Evolutionary conservation across 306 rosid species (phyloP), one percentile per base, ranked within the genome.

Genomic region (Geum urbanum): DNA sequence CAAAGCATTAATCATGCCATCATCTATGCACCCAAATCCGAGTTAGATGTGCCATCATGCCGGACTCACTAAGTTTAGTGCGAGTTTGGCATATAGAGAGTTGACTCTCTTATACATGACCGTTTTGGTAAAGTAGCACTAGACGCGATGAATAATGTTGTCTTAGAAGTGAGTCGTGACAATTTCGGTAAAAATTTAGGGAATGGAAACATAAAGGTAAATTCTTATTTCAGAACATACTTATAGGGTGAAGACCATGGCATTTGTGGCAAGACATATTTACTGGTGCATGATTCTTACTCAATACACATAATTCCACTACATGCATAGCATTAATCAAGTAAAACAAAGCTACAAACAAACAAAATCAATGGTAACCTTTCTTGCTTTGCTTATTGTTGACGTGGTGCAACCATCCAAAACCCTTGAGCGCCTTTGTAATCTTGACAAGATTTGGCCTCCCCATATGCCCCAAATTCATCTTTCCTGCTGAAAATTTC

Each of bases 401-500:
- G 46, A 85, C 88, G 84, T 85, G 79, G 69, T 88, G 86, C 64
- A 94, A 82, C 84, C 92, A 88, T 72, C 92, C 96, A 71, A 94
- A 46, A 14, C 96, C 96, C 74, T 88, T 94, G 49, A 94, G 64
- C 11, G 98, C 96, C 75, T 94, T 94, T 1, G 98, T 84, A 66
- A 94, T 70, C 87, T 88, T 94, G 63, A 80, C 71, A 48, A 90
- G 84, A 71, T 81, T 88, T 10, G 92, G 92, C 81, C 86, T 87
- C 52, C 96, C 92, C 91, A 94, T 83, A 37, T 59, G 44, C 44
- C 98, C 97, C 19, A 92, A 69, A 69, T 87, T 90, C 91, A 90
- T 85, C 85, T 94, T 94, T 73, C 94, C 94, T 5, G 92, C 74
- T 9, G 97, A 94, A 56, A 94, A 86, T 41, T 90, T 94, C 95